Base-by-base conservation (phyloP, 805 yeast species). In the Candida orba region DNA sequence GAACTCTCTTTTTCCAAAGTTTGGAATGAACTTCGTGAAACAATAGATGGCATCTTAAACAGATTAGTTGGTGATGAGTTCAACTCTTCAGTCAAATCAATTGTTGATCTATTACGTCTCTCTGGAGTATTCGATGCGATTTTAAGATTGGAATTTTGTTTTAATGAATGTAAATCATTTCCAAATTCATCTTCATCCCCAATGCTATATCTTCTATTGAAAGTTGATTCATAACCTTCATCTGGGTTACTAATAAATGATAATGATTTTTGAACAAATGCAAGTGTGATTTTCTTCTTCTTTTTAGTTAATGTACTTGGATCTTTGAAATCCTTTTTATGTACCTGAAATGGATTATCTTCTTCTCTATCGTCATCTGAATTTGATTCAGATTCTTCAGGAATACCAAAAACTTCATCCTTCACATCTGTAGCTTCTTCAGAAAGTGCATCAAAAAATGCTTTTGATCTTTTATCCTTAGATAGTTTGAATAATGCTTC, bases 401-500 rank as follows among this genome's bases (percentile, higher is more conserved):
- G 52, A 10, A 45, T 52, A 13, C 58, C 61, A 17, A 60, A 59
- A 36, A 66, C 56, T 9, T 67, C 65, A 24, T 58, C 57, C 40
- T 53, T 60, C 7, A 50, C 46, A 22, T 57, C 65, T n/a, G 53
- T 49, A 1, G 64, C 55, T 36, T 71, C 75, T 22, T 76, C 82
- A 18, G 79, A 71, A 44, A 80, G 77, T 17, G 82, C 70, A 32
- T 76, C 78, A 56, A 79, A 84, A 53, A 84, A 84, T 1, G 91
- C 86, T 51, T 72, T 70, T 3, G 84, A 67, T 51, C 72, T 80
- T 13, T 76, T 75, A 52, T 76, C 75, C 42, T 73, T 71, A 0
- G 77, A 65, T 41, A 77, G 68, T 56, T 42, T 71, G 68, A 44
- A 68, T 71, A 58, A 69, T 68, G 48, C 72, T 72, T 53, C 72